A percentile compares a stretch with the other conserved stretches of the same genome.
Evolutionary conservation across 495 filamentous ascomycete species (phyloP).

Genomic region (Xylaria castorea): DNA sequence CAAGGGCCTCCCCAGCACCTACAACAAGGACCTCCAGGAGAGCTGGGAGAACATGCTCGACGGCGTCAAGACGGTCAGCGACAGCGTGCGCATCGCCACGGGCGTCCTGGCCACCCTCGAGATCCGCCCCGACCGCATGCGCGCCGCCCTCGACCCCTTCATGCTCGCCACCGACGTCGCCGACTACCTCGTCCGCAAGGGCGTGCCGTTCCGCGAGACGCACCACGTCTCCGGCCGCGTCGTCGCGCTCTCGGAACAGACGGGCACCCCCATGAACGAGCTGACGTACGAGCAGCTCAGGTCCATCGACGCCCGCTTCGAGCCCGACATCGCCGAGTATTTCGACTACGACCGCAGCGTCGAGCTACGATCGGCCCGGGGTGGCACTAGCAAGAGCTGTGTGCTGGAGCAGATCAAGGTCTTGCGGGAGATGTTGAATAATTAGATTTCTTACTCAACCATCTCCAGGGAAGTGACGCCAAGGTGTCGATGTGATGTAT

Average conservation of each 20-base stretch:
- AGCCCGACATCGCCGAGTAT: conserved; percentile 71
- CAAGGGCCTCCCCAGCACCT: conserved; percentile 87
- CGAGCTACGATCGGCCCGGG: conserved; percentile 80
- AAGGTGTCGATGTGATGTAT: background rate
- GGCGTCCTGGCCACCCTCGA: background rate
- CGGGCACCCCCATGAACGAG: conserved; percentile 75
- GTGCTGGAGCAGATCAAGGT: conserved; percentile 82
- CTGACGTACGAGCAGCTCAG: conserved; percentile 71
- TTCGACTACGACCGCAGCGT: conserved; percentile 90
- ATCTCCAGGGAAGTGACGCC: background rate
- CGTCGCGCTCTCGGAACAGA: conserved; percentile 71
- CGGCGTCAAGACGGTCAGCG: conserved; percentile 81
- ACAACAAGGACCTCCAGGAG: conserved; percentile 97
- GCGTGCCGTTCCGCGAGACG: conserved; percentile 69
- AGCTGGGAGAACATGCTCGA: conserved; percentile 86
- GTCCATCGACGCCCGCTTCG: conserved; percentile 77
- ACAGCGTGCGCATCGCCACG: conserved; percentile 77
- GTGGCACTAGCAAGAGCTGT: conserved; percentile 77
- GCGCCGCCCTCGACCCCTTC: conserved; percentile 34
- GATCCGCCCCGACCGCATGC: background rate
- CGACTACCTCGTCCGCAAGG: conserved; percentile 57
- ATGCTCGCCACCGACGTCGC: conserved; percentile 59
- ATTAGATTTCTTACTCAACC: conserved; percentile 24
- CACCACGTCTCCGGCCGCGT: conserved; percentile 88
- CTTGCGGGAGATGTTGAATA: conserved; percentile 59